phyloP scores from a whole-genome alignment of 352 stramenopile genomes.

The Phytophthora meadii region DNA sequence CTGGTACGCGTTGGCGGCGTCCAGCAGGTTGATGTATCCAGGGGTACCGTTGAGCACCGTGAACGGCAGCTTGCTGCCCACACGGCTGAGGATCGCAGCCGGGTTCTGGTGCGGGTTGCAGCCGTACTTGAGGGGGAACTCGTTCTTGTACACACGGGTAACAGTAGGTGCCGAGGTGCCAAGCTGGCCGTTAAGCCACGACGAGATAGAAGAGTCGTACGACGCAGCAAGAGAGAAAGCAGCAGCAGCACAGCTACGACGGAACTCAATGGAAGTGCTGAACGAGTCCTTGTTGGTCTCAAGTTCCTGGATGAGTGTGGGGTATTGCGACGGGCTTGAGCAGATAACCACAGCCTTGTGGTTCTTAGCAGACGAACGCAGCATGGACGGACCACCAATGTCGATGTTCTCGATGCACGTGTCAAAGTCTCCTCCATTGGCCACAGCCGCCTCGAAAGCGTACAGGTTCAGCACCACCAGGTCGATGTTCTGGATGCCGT shows the following conservation, averaged over 20 bases:
- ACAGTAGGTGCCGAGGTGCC: conserved; percentile 71
- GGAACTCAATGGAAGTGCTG: conserved; percentile 93
- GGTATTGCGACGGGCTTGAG: conserved; percentile 96
- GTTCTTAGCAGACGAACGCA: conserved; percentile 99
- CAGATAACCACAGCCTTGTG: conserved; percentile 99
- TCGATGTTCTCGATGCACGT: conserved; percentile 99
- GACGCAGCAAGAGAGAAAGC: conserved; percentile 84
- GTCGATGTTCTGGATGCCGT: conserved; percentile 98
- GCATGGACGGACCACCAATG: conserved; percentile 99
- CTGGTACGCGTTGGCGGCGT: conserved; percentile 99
- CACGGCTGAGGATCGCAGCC: conserved; percentile 79
- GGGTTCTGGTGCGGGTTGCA: conserved; percentile 99
- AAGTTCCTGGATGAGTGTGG: conserved; percentile 92
- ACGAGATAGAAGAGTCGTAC: conserved; percentile 98
- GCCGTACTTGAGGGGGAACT: conserved; percentile 94
- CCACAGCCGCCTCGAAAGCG: conserved; percentile 98
- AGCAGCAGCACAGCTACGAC: conserved; percentile 80
- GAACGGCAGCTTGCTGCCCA: conserved; percentile 85
- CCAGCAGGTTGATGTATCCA: conserved; percentile 99
- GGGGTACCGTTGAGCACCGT: conserved; percentile 92
- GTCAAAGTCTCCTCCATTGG: conserved; percentile 92
- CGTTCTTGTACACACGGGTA: conserved; percentile 96
- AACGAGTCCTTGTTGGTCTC: conserved; percentile 85
- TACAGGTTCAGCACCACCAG: conserved; percentile 99
- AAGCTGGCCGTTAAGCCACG: conserved; percentile 96